A percentile compares a stretch with the other conserved stretches of the same genome.
These are phyloP conservation scores for Calonectria pseudoturangicola DNA, from an alignment of 2,329 filamentous ascomycete genomes.

Conservation along the genomic window DNA sequence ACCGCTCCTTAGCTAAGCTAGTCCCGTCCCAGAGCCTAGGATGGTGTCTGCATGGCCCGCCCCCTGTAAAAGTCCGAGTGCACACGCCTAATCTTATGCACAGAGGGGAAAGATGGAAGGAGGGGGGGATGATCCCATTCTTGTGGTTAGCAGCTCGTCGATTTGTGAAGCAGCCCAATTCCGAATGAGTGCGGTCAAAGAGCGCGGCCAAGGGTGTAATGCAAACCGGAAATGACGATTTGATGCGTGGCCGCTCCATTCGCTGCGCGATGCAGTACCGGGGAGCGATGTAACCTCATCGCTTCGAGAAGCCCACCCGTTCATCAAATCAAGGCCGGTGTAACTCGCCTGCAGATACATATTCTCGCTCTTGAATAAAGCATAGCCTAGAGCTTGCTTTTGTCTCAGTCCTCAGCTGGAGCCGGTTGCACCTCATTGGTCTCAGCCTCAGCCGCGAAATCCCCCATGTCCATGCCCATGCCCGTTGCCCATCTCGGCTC, in stretches of 20 bases:
- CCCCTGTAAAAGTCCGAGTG: slow-evolving; percentile 28
- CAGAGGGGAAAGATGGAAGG: not conserved
- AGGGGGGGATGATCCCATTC: slow-evolving; percentile 18
- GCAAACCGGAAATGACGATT: slow-evolving; percentile 24
- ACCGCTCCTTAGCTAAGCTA: not conserved
- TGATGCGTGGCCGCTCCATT: slow-evolving; percentile 21
- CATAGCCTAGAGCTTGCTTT: slow-evolving; percentile 7
- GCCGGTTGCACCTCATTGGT: not conserved
- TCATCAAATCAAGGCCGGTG: not conserved
- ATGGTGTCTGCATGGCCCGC: slow-evolving; percentile 11
- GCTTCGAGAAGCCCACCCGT: slow-evolving; percentile 23
- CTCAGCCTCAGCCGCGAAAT: not conserved
- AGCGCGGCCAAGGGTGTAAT: slow-evolving; percentile 9
- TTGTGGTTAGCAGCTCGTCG: not conserved
- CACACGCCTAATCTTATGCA: slow-evolving; percentile 13
- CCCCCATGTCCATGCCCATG: not conserved
- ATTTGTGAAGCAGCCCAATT: not conserved
- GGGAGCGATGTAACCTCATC: slow-evolving; percentile 23
- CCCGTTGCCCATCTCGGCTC: too few species aligned
- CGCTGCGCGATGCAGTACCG: slow-evolving; percentile 11
- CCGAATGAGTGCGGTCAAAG: not conserved
- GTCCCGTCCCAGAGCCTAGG: slow-evolving; percentile 4
- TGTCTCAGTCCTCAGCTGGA: not conserved
- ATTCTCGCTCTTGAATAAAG: not conserved
- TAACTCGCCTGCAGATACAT: not conserved